Conservation (phyloP, 169 alveolate genomes). For the Miamiensis avidus region DNA sequence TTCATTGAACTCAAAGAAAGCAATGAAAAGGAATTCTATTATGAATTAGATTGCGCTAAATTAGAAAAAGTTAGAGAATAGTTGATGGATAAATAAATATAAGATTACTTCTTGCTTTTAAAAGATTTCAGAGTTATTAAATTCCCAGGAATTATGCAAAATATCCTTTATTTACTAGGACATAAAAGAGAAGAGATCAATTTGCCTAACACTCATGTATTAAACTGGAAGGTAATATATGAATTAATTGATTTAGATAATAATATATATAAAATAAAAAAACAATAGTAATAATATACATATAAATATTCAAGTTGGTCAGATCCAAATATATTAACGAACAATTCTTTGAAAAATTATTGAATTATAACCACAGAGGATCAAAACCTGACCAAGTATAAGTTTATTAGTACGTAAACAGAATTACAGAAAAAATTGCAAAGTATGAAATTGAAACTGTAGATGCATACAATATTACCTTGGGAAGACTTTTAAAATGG, state of each 20-base stretch:
- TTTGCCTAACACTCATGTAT: constrained; percentile 56
- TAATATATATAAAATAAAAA: too few species aligned
- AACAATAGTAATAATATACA: too few species aligned
- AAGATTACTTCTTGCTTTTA: constrained; percentile 46
- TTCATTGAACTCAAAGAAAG: constrained; percentile 24
- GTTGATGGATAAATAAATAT: constrained; percentile 37
- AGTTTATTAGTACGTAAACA: constrained; percentile 52
- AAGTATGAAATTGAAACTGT: constrained; percentile 49
- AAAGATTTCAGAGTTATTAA: constrained; percentile 54
- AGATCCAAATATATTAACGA: constrained; percentile 29
- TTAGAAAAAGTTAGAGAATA: constrained; percentile 12
- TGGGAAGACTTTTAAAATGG: constrained; percentile 48
- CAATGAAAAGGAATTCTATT: constrained; percentile 50
- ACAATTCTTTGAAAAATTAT: constrained; percentile 44
- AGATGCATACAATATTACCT: constrained; percentile 50
- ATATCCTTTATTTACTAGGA: constrained; percentile 52
- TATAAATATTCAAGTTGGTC: neutral
- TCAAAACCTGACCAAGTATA: constrained; percentile 57
- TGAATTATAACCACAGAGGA: constrained; percentile 59
- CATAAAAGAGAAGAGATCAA: constrained; percentile 52
- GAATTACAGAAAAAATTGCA: constrained; percentile 47
- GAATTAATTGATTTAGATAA: neutral
- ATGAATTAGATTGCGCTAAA: constrained; percentile 20
- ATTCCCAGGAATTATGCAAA: constrained; percentile 60
- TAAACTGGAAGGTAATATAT: constrained; percentile 59